Evolutionary conservation across 1,139 yeast genomes (phyloP).

Genomic region (Barnettozyma hawaiiensis): DNA sequence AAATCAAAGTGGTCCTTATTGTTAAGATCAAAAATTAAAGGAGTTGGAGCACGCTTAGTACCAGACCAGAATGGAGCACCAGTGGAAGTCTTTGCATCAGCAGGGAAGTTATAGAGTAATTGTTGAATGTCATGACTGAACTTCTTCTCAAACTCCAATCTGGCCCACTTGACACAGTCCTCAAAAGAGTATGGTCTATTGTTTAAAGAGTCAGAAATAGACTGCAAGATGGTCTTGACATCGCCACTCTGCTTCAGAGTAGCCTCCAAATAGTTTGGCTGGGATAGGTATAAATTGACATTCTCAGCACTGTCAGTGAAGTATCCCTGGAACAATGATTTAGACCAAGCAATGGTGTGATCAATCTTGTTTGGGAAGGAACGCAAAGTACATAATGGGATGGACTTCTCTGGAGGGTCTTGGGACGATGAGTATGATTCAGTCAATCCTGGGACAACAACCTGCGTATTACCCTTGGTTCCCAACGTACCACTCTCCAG

Average conservation of each 20-base stretch:
- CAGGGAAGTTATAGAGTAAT: constrained; percentile 87
- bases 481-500: constrained; percentile 97
- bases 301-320: constrained; percentile 88
- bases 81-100: constrained; percentile 81
- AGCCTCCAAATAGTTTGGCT: constrained; percentile 88
- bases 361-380: constrained; percentile 97
- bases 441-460: constrained; percentile 84
- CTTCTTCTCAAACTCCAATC: constrained; percentile 79
- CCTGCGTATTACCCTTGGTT: constrained; percentile 97
- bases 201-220: constrained; percentile 65
- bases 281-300: constrained; percentile 83
- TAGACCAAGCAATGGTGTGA: constrained; percentile 99
- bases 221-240: constrained; percentile 78
- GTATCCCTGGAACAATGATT: constrained; percentile 89
- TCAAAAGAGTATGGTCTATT: constrained; percentile 87
- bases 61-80: constrained; percentile 99
- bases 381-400: constrained; percentile 94
- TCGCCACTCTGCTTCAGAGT: constrained; percentile 90
- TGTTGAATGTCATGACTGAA: constrained; percentile 84
- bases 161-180: constrained; percentile 94
- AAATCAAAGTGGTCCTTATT: constrained; percentile 78
- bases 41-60: constrained; percentile 92
- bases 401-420: constrained; percentile 97
- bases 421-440: constrained; percentile 95
- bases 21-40: constrained; percentile 68